Percentiles rank a stretch among this genome's conserved stretches.
Evolutionary conservation across 176 grass and related monocot species (phyloP).

Genomic region (Bonia amplexicaulis): DNA sequence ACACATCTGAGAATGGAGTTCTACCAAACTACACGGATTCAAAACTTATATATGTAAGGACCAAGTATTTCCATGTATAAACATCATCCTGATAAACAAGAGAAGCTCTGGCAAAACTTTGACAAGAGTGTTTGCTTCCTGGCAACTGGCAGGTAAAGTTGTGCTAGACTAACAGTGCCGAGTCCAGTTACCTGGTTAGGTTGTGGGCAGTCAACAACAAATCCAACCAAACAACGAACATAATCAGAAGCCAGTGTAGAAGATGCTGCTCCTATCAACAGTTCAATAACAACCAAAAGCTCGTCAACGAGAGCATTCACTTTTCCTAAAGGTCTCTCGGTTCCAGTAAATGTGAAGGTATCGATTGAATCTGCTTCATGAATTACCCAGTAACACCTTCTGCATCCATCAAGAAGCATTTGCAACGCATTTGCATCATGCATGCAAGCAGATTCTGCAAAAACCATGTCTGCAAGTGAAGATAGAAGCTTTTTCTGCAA

Average conservation of each 20-base stretch:
- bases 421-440: conserved; percentile 71
- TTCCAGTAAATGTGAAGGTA: conserved; percentile 42
- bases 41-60: conserved; percentile 4
- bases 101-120: neutral
- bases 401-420: conserved; percentile 84
- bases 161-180: neutral
- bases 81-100: conserved; percentile 25
- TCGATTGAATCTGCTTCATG: conserved; percentile 65
- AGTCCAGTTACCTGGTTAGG: conserved; percentile 65
- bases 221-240: conserved; percentile 65
- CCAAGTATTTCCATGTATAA: conserved; percentile 20
- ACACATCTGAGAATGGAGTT: neutral
- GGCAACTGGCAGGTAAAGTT: conserved; percentile 31
- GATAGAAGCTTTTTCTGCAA: conserved; percentile 89
- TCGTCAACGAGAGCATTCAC: conserved; percentile 76
- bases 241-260: conserved; percentile 62
- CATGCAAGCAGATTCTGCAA: conserved; percentile 62
- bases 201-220: conserved; percentile 78
- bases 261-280: conserved; percentile 65
- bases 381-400: conserved; percentile 79
- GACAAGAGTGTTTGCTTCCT: conserved; percentile 10
- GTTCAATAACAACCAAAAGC: conserved; percentile 81
- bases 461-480: conserved; percentile 89
- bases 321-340: conserved; percentile 55
- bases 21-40: conserved; percentile 3